These are phyloP conservation scores for Albizia julibrissin DNA, from an alignment of 306 rosid genomes.

Conservation along the genomic window DNA sequence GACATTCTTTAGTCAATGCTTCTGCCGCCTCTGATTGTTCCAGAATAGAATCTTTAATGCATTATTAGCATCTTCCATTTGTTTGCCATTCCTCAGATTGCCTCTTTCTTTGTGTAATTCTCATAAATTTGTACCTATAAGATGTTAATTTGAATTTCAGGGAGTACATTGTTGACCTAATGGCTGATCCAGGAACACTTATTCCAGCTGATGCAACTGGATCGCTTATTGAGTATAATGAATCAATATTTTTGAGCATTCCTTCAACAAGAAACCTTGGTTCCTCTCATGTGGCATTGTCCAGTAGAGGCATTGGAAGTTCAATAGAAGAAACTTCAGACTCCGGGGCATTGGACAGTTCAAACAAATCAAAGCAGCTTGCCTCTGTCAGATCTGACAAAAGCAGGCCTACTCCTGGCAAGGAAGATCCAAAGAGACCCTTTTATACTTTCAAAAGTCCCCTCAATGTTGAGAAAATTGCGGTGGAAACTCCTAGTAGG, in stretches of 20 bases:
- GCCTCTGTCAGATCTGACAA: conserved; percentile 49
- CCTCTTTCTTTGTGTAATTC: conserved; percentile 12
- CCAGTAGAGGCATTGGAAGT: conserved; percentile 83
- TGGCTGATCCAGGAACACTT: conserved; percentile 98
- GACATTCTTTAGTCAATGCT: conserved; percentile 8
- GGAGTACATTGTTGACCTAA: conserved; percentile 96
- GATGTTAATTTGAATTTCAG: conserved; percentile 65
- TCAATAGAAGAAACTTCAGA: conserved; percentile 71
- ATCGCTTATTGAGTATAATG: conserved; percentile 65
- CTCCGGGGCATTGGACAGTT: conserved; percentile 50
- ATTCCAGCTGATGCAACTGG: conserved; percentile 85
- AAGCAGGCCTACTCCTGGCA: conserved; percentile 35
- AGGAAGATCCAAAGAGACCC: conserved; percentile 44
- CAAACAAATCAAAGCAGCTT: conserved; percentile 49
- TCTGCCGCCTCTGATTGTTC: conserved; percentile 17
- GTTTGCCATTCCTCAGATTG: conserved; percentile 20
- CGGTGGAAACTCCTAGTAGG: conserved; percentile 49
- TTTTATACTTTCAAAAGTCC: conserved; percentile 41
- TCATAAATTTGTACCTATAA: conserved; percentile 20
- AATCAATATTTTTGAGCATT: conserved; percentile 56
- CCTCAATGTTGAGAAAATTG: conserved; percentile 48
- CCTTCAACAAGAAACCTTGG: conserved; percentile 80
- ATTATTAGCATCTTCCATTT: conserved; percentile 11
- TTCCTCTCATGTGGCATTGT: conserved; percentile 72
- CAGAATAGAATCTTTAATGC: conserved; percentile 4